These are phyloP conservation scores for Amanita rimosa DNA, from an alignment of 768 basidiomycete genomes.

Conservation along the genomic window DNA sequence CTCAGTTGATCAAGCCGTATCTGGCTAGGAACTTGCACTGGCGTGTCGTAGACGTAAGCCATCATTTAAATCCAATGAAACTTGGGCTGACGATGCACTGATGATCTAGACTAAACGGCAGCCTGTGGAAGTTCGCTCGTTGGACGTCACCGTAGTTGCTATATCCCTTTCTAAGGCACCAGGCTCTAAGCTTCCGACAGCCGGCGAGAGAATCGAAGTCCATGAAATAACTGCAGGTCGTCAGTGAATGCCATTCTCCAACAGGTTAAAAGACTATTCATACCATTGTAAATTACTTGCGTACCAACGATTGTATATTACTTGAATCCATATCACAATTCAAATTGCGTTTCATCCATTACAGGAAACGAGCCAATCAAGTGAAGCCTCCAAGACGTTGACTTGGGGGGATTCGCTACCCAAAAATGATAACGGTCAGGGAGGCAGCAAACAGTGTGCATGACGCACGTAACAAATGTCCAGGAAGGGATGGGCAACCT, in stretches of 20 bases:
- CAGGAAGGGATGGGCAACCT: too few relatives aligned
- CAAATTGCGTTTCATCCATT: too few relatives aligned
- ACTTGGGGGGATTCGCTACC: too few relatives aligned
- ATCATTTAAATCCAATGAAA: neutral
- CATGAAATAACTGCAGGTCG: conserved; percentile 1
- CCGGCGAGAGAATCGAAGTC: neutral
- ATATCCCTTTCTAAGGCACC: conserved; percentile 7
- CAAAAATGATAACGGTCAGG: too few relatives aligned
- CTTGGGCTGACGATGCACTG: neutral
- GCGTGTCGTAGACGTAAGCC: conserved; percentile 27
- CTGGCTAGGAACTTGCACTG: conserved; percentile 27
- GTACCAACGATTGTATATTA: neutral
- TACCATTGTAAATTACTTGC: neutral
- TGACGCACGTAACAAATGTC: too few relatives aligned
- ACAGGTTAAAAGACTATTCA: neutral
- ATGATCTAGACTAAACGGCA: neutral
- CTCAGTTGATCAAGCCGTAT: conserved; percentile 27
- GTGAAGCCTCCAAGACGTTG: too few relatives aligned
- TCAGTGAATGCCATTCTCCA: neutral
- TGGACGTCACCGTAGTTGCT: conserved; percentile 9
- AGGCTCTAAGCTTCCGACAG: conserved; percentile 5
- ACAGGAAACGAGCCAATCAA: too few relatives aligned
- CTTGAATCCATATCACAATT: too few relatives aligned
- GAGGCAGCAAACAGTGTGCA: too few relatives aligned
- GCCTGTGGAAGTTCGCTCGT: conserved; percentile 8